phyloP scores from a whole-genome alignment of 208 protist genomes.

The Acanthamoeba castellanii region DNA sequence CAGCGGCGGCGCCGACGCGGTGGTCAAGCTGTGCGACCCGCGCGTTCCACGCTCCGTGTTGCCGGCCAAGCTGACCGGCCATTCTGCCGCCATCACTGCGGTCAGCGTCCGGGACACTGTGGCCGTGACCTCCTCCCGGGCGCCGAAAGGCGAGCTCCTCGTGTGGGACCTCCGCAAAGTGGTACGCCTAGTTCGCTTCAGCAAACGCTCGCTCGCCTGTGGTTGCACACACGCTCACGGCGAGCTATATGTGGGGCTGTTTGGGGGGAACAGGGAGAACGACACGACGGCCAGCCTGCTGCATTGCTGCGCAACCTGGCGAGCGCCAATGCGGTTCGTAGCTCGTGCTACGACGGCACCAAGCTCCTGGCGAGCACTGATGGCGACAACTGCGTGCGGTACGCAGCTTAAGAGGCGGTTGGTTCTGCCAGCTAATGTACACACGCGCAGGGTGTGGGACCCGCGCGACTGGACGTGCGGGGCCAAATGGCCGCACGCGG shows the following conservation, averaged over 20 bases:
- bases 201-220: neutral
- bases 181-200: neutral
- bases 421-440: neutral
- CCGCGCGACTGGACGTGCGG: constrained; percentile 14
- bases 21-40: neutral
- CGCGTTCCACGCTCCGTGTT: neutral
- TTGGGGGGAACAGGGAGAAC: neutral
- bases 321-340: neutral
- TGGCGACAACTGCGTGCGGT: constrained; percentile 13
- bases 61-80: neutral
- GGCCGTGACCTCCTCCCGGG: neutral
- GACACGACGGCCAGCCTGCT: neutral
- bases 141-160: neutral
- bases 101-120: neutral
- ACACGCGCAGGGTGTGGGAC: neutral
- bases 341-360: neutral
- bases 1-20: neutral
- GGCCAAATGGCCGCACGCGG: neutral
- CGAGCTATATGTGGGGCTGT: neutral
- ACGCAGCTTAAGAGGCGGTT: neutral
- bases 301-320: neutral
- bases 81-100: neutral
- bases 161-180: neutral
- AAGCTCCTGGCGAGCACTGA: neutral
- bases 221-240: no score